phyloP scores from a whole-genome alignment of 805 yeast species.

The Citeromyces matritensis region DNA sequence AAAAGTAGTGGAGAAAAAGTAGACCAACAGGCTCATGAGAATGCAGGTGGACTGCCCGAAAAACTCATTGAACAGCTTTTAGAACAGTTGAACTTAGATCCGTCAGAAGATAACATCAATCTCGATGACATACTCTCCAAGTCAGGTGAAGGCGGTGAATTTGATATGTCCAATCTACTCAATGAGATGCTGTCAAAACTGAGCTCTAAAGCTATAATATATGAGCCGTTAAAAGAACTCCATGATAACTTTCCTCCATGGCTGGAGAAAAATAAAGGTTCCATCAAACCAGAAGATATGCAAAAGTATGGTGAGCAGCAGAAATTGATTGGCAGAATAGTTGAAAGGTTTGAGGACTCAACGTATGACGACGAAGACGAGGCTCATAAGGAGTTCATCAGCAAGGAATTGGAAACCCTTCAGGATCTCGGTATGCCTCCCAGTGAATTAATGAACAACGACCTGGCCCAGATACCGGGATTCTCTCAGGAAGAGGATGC shows the following conservation, averaged over 20 bases:
- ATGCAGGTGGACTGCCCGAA: slow-evolving; percentile 23
- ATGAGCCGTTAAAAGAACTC: slow-evolving; percentile 78
- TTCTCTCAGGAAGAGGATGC: slow-evolving; percentile 34
- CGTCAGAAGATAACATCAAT: slow-evolving; percentile 29
- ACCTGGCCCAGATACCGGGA: slow-evolving; percentile 27
- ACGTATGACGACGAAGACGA: slow-evolving; percentile 38
- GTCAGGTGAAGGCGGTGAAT: slow-evolving; percentile 17
- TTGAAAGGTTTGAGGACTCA: slow-evolving; percentile 50
- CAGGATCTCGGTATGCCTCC: slow-evolving; percentile 78
- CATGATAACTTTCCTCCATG: slow-evolving; percentile 59
- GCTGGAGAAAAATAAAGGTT: slow-evolving; percentile 28
- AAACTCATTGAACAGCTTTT: slow-evolving; percentile 50
- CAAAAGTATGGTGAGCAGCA: slow-evolving; percentile 47
- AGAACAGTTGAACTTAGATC: slow-evolving; percentile 48
- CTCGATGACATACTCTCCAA: slow-evolving; percentile 13
- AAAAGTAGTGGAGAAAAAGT: slow-evolving; percentile 63
- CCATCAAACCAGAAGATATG: slow-evolving; percentile 28
- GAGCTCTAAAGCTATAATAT: slow-evolving; percentile 72
- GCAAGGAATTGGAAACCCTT: slow-evolving; percentile 45
- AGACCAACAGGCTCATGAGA: slow-evolving; percentile 35
- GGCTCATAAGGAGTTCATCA: slow-evolving; percentile 31
- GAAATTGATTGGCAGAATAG: slow-evolving; percentile 41
- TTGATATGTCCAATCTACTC: slow-evolving; percentile 36
- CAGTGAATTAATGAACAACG: slow-evolving; percentile 37
- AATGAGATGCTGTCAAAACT: slow-evolving; percentile 69